A percentile compares a stretch with the other conserved stretches of the same genome.
Evolutionary conservation across 306 rosid species (phyloP).

Genomic region (Quercus rubra): DNA sequence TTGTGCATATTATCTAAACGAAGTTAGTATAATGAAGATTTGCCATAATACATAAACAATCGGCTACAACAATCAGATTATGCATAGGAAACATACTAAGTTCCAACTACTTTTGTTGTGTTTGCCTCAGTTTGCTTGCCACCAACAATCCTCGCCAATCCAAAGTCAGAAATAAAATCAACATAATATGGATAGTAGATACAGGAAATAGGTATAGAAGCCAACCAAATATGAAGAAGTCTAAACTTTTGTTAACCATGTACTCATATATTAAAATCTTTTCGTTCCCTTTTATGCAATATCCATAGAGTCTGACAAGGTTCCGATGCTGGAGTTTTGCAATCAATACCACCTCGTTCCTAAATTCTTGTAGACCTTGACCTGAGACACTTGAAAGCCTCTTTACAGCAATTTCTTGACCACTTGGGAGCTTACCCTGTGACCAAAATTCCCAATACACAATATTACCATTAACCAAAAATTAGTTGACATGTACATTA

Average conservation of each 20-base stretch:
- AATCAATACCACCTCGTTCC: slow-evolving; percentile 35
- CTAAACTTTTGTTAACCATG: slow-evolving; percentile 50
- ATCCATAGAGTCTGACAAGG: slow-evolving; percentile 45
- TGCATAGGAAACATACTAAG: slow-evolving; percentile 11
- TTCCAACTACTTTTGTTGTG: slow-evolving; percentile 23
- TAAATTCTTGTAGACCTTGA: slow-evolving; percentile 48
- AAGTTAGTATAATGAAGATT: neutral
- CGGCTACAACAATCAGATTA: neutral
- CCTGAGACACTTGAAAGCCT: slow-evolving; percentile 43
- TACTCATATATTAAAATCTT: slow-evolving; percentile 44
- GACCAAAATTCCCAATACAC: neutral
- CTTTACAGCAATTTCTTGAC: slow-evolving; percentile 39
- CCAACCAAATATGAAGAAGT: slow-evolving; percentile 45
- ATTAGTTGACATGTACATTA: neutral
- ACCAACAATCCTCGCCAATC: slow-evolving; percentile 23
- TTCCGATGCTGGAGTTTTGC: slow-evolving; percentile 52
- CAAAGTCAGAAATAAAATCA: slow-evolving; percentile 12
- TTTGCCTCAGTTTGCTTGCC: slow-evolving; percentile 19
- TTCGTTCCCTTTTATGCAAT: slow-evolving; percentile 38
- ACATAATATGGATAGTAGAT: neutral
- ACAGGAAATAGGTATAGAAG: neutral
- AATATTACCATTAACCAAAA: no score
- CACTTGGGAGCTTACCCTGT: slow-evolving; percentile 36
- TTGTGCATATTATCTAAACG: neutral
- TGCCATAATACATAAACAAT: neutral